Base-by-base conservation (phyloP, 371 early-diverging fungal genomes). In the Quaeritorhiza haematococci region DNA sequence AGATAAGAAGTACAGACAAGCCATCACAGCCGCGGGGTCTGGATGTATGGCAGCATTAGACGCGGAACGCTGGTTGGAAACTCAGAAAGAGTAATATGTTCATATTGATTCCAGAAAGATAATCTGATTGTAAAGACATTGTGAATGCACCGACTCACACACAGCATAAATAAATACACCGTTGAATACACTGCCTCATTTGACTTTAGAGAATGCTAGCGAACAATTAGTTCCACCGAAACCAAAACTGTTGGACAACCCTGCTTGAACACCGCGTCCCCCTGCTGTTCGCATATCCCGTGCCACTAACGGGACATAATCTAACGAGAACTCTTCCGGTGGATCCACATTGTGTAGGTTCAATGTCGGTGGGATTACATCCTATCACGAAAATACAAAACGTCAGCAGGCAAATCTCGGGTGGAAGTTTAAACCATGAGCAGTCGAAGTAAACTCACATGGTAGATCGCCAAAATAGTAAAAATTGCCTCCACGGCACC, bases 41-140 rank as follows among this genome's bases (percentile, higher is more conserved):
- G 96, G 97, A 48, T 96, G 97, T 80, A 93, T 93, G 93, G 93
- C 96, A 38, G 94, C 93, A 13, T 73, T 96, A 38, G 97, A 96
- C 71, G 85, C 88, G 69, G 94, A 94, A 75, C 35, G 75, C 53
- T 75, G 75, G 75, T 59, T 75, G 56, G 74, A 74, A 41, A 58
- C 49, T 19, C 68, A 74, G 56, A 66, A 63, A n/a, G n/a, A n/a
- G n/a, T n/a, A n/a, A n/a, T n/a, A n/a, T n/a, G n/a, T n/a, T n/a
- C n/a, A n/a, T n/a, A n/a, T n/a, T n/a, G n/a, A n/a, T n/a, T n/a
- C n/a, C n/a, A n/a, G n/a, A n/a, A n/a, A n/a, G n/a, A n/a, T n/a
- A n/a, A n/a, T n/a, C n/a, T n/a, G n/a, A n/a, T n/a, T n/a, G n/a
- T n/a, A n/a, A n/a, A n/a, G n/a, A n/a, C n/a, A n/a, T n/a, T n/a